Conservation (phyloP, 2,329 filamentous ascomycete genomes). For the Chaetothyriales sp. region DNA sequence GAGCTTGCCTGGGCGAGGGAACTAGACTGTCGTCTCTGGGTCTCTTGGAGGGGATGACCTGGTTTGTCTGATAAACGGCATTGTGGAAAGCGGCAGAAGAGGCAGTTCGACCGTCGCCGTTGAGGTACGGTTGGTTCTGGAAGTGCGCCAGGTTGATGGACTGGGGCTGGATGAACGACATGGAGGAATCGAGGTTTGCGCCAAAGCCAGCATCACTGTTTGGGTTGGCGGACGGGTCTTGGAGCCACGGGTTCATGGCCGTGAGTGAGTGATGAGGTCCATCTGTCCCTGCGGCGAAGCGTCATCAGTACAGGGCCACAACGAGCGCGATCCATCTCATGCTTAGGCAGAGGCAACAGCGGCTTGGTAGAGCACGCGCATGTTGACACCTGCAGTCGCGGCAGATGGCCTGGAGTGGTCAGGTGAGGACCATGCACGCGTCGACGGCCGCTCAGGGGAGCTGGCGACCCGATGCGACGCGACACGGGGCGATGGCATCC, state of each 20-base stretch:
- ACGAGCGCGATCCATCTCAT: constrained; percentile 6
- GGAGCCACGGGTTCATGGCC: constrained; percentile 39
- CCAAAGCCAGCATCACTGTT: constrained; percentile 36
- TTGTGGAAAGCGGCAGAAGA: constrained; percentile 62
- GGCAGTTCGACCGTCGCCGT: constrained; percentile 68
- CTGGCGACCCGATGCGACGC: background rate
- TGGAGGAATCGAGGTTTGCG: constrained; percentile 31
- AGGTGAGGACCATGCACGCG: constrained; percentile 1
- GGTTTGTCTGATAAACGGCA: constrained; percentile 66
- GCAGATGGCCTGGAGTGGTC: background rate
- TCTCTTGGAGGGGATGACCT: constrained; percentile 80
- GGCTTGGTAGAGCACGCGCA: background rate
- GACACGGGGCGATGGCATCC: constrained; percentile 2
- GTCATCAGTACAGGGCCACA: constrained; percentile 18
- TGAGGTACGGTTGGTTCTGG: constrained; percentile 50
- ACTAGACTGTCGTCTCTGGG: constrained; percentile 70
- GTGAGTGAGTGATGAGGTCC: constrained; percentile 29
- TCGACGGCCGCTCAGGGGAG: constrained; percentile 2
- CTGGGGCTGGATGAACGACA: constrained; percentile 33
- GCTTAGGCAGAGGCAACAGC: background rate
- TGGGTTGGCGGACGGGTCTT: constrained; percentile 33
- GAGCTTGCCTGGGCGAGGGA: constrained; percentile 63
- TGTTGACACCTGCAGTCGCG: background rate
- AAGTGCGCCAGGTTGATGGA: constrained; percentile 38
- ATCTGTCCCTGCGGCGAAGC: constrained; percentile 25